These are phyloP conservation scores for Endothia cerciana DNA, from an alignment of 2,329 filamentous ascomycete species.

Conservation along the genomic window DNA sequence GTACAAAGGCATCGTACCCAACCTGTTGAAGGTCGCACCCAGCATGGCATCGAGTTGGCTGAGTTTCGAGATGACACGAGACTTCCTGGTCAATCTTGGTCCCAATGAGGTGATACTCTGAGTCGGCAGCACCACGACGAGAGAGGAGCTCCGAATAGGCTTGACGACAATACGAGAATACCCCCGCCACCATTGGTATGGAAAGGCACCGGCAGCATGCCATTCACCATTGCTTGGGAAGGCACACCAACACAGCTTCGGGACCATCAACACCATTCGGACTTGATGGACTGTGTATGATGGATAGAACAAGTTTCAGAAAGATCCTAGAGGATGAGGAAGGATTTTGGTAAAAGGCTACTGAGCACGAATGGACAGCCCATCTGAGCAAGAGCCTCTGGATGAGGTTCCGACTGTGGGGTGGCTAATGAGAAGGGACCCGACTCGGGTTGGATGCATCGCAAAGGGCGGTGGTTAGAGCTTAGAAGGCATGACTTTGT, in stretches of 20 bases:
- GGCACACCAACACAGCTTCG: not conserved
- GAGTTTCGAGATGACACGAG: slow-evolving; percentile 91
- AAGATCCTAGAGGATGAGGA: slow-evolving; percentile 3
- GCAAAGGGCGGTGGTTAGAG: not conserved
- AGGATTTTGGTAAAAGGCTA: not conserved
- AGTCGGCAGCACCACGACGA: slow-evolving; percentile 23
- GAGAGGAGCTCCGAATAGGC: not conserved
- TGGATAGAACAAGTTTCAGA: not conserved
- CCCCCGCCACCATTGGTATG: not conserved
- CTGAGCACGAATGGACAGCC: not conserved
- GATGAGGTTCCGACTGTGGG: not conserved
- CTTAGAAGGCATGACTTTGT: slow-evolving; percentile 12
- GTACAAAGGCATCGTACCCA: slow-evolving; percentile 96
- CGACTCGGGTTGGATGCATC: not conserved
- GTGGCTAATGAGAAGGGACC: not conserved
- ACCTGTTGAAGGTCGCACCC: slow-evolving; percentile 93
- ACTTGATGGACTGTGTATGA: not conserved
- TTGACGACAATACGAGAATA: not conserved
- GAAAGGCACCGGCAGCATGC: not conserved
- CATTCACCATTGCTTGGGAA: not conserved
- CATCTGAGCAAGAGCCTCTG: not conserved
- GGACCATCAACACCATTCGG: not conserved
- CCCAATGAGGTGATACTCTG: slow-evolving; percentile 40
- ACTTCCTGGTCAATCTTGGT: slow-evolving; percentile 73
- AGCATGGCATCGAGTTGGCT: slow-evolving; percentile 99